Evolutionary conservation across 2,329 filamentous ascomycete species (phyloP).

Genomic region (Eutypa lata): DNA sequence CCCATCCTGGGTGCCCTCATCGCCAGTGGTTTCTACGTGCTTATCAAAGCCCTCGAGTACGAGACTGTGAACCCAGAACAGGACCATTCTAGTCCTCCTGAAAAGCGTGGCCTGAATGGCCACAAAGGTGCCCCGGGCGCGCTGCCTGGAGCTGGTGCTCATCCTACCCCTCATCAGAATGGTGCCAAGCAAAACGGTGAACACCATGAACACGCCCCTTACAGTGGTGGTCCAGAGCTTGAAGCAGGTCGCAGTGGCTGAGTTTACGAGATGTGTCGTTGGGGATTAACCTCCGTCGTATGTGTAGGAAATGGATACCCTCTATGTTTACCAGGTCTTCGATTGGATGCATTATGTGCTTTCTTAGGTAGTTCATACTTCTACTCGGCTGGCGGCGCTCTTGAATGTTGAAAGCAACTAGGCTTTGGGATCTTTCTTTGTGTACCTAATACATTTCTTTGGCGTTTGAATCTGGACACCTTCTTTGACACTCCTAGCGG

Average conservation of each 20-base stretch:
- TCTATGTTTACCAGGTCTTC: no score
- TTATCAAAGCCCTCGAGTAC: conserved; percentile 39
- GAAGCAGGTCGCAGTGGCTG: background rate
- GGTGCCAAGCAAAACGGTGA: background rate
- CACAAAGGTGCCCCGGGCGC: background rate
- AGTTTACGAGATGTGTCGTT: no score
- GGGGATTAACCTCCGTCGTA: no score
- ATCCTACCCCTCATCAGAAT: background rate
- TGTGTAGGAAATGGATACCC: no score
- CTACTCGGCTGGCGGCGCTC: no score
- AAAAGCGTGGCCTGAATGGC: background rate
- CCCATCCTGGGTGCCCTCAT: conserved; percentile 38
- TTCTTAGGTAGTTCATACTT: no score
- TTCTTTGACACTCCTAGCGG: no score
- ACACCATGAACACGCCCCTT: background rate
- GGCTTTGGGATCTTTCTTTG: no score
- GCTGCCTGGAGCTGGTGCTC: background rate
- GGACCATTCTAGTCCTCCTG: conserved; percentile 17
- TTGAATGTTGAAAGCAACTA: no score
- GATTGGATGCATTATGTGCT: no score
- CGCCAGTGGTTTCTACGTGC: conserved; percentile 36
- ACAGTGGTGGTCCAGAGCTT: background rate
- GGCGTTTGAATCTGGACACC: no score
- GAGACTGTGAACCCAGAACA: conserved; percentile 35
- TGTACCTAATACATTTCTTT: no score